These are phyloP conservation scores for Macrocystidia cucumis DNA, from an alignment of 1,284 basidiomycete genomes.

Conservation along the genomic window DNA sequence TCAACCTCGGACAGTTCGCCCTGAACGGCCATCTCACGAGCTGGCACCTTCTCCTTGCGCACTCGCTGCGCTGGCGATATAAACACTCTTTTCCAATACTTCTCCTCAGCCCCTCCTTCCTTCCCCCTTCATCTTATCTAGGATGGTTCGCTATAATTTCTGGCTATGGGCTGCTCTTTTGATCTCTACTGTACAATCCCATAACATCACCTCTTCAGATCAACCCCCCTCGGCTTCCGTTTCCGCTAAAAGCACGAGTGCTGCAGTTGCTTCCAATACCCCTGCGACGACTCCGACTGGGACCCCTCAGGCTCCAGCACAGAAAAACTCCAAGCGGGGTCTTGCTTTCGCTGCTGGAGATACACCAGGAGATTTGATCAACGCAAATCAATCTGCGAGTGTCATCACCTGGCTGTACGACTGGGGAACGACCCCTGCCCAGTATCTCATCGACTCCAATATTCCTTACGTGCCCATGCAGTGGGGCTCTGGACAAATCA, in stretches of 20 bases:
- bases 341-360: conserved; percentile 31
- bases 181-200: neutral
- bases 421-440: conserved; percentile 32
- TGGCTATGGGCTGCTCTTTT: neutral
- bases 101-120: conserved; percentile 1
- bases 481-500: conserved; percentile 33
- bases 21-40: conserved; percentile 20
- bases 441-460: conserved; percentile 30
- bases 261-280: conserved; percentile 8
- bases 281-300: conserved; percentile 9
- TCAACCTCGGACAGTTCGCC: conserved; percentile 24
- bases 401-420: conserved; percentile 39
- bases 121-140: conserved; percentile 5
- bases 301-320: conserved; percentile 9
- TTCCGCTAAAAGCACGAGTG: too few relatives aligned
- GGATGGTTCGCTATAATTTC: conserved; percentile 9
- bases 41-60: conserved; percentile 17
- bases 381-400: conserved; percentile 35
- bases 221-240: neutral
- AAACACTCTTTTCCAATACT: conserved; percentile 6
- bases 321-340: conserved; percentile 33
- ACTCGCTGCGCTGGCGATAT: conserved; percentile 7
- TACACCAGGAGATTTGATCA: conserved; percentile 30
- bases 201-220: neutral
- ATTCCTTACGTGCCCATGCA: conserved; percentile 43